phyloP scores from a whole-genome alignment of 495 filamentous ascomycete species.

The Poronia punctata region DNA sequence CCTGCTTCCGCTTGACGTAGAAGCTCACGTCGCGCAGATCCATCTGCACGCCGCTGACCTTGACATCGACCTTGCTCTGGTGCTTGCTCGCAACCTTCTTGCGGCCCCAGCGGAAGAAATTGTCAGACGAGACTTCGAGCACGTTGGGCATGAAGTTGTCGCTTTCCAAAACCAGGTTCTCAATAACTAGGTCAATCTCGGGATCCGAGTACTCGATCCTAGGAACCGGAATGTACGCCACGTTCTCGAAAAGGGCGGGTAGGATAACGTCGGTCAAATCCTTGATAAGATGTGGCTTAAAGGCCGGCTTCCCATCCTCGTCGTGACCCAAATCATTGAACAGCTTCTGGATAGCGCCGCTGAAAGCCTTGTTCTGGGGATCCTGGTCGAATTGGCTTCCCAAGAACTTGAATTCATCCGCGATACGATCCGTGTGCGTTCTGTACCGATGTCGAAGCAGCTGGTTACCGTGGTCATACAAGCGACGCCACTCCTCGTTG shows the following conservation, averaged over 20 bases:
- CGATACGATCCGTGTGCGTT: slow-evolving; percentile 75
- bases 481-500: slow-evolving; percentile 72
- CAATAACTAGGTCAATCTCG: slow-evolving; percentile 78
- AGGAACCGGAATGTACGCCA: slow-evolving; percentile 89
- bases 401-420: slow-evolving; percentile 86
- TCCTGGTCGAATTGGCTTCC: slow-evolving; percentile 85
- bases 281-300: slow-evolving; percentile 88
- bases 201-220: slow-evolving; percentile 88
- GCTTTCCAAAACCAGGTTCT: slow-evolving; percentile 91
- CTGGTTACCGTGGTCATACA: slow-evolving; percentile 83
- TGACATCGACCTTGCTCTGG: slow-evolving; percentile 75
- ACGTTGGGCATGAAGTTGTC: slow-evolving; percentile 97
- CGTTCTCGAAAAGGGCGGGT: slow-evolving; percentile 74
- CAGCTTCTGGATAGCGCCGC: slow-evolving; percentile 67
- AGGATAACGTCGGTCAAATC: slow-evolving; percentile 83
- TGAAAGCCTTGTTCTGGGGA: slow-evolving; percentile 75
- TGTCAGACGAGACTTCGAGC: slow-evolving; percentile 82
- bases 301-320: slow-evolving; percentile 71
- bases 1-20: slow-evolving; percentile 92
- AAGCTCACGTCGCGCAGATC: slow-evolving; percentile 85
- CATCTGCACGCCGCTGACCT: slow-evolving; percentile 84
- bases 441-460: slow-evolving; percentile 85
- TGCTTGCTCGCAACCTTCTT: slow-evolving; percentile 68
- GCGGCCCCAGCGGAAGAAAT: slow-evolving; percentile 92
- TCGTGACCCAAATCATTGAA: slow-evolving; percentile 79